Evolutionary conservation across 768 basidiomycete genomes (phyloP).

Genomic region (Punctularia strigosozonata): DNA sequence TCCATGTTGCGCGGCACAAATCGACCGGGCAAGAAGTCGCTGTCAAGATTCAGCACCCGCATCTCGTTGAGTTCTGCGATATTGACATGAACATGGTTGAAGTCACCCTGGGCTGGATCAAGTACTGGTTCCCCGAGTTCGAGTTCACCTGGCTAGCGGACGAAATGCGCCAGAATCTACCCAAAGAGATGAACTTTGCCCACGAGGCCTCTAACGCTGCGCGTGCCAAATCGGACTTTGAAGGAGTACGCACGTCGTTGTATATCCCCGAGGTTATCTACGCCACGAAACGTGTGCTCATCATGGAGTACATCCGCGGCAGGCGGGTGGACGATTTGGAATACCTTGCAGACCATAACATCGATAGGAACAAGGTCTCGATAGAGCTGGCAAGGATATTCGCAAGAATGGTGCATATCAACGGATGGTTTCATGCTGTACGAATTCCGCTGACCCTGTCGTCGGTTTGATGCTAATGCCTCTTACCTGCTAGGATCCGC

Average conservation of each 20-base stretch:
- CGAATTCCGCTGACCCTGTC: constrained; percentile 14
- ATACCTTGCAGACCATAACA: constrained; percentile 70
- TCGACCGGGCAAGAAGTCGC: constrained; percentile 69
- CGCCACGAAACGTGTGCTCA: constrained; percentile 73
- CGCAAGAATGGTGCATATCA: constrained; percentile 89
- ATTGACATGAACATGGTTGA: constrained; percentile 87
- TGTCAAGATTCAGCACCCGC: constrained; percentile 91
- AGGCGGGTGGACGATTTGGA: constrained; percentile 79
- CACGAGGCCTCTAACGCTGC: constrained; percentile 83
- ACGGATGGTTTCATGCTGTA: constrained; percentile 84
- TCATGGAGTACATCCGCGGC: constrained; percentile 93
- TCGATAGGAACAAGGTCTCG: constrained; percentile 90
- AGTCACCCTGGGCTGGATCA: constrained; percentile 71
- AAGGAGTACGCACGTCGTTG: constrained; percentile 57
- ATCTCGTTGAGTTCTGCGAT: constrained; percentile 81
- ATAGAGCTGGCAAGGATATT: constrained; percentile 87
- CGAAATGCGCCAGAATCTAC: constrained; percentile 89
- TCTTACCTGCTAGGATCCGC: constrained; percentile 68
- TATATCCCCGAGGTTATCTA: constrained; percentile 80
- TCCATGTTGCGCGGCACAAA: constrained; percentile 72
- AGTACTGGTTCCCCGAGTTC: constrained; percentile 90
- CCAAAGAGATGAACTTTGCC: constrained; percentile 90
- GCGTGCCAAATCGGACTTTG: constrained; percentile 62
- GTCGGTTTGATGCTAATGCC: background rate
- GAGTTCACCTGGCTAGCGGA: constrained; percentile 87